Conservation (phyloP, 1,139 yeast genomes). For the Nakaseomyces delphensis region DNA sequence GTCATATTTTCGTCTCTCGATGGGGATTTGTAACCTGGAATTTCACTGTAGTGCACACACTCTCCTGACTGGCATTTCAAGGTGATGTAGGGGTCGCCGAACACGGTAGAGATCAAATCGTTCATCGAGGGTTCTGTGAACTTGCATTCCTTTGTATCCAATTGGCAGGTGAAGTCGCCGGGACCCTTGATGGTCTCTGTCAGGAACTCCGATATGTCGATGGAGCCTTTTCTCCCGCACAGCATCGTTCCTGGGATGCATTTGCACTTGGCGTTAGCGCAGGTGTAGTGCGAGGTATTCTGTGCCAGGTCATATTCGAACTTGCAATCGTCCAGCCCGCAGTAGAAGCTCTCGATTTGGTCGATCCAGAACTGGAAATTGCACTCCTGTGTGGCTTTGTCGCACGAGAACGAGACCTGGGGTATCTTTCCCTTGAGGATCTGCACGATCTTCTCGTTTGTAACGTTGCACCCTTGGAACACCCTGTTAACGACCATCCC, state of each 20-base stretch:
- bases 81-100: slow-evolving; percentile 86
- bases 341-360: slow-evolving; percentile 77
- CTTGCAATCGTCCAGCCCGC: slow-evolving; percentile 66
- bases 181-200: slow-evolving; percentile 89
- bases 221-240: slow-evolving; percentile 90
- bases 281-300: slow-evolving; percentile 67
- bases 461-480: slow-evolving; percentile 91
- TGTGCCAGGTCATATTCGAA: slow-evolving; percentile 55
- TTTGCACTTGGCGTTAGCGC: slow-evolving; percentile 68
- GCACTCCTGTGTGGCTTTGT: slow-evolving; percentile 55
- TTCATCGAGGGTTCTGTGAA: slow-evolving; percentile 96
- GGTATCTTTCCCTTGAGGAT: slow-evolving; percentile 76
- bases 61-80: slow-evolving; percentile 77
- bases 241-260: slow-evolving; percentile 89
- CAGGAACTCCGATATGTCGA: slow-evolving; percentile 86
- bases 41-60: slow-evolving; percentile 83
- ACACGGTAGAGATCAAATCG: slow-evolving; percentile 76
- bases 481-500: slow-evolving; percentile 76
- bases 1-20: slow-evolving; percentile 43
- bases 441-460: slow-evolving; percentile 74
- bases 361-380: slow-evolving; percentile 96
- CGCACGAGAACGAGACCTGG: slow-evolving; percentile 87
- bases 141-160: slow-evolving; percentile 42
- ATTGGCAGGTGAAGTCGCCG: slow-evolving; percentile 69
- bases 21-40: slow-evolving; percentile 81